Conservation (phyloP, 305 asterid species). For the Striga hermonthica region DNA sequence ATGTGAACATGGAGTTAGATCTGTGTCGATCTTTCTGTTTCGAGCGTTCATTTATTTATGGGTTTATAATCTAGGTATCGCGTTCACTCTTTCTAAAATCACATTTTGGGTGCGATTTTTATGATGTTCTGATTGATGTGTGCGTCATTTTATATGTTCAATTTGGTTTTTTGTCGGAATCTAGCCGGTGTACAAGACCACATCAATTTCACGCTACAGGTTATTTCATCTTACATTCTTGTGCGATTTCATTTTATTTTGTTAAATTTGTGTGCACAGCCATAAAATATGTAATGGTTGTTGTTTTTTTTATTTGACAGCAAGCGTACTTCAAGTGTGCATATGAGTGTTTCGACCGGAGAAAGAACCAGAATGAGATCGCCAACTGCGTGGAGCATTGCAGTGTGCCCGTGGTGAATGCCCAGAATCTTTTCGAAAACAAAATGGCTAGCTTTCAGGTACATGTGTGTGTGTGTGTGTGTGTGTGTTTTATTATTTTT, state of each 20-base stretch:
- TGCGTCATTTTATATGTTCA: not conserved
- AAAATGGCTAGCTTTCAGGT: slow-evolving; percentile 92
- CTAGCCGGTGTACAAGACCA: slow-evolving; percentile 81
- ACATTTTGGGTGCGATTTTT: slow-evolving; percentile 15
- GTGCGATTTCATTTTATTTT: too few species aligned
- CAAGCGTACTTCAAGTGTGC: slow-evolving; percentile 92
- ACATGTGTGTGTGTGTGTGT: not conserved
- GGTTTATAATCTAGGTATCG: slow-evolving; percentile 9
- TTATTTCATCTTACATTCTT: not conserved
- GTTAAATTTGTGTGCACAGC: too few species aligned
- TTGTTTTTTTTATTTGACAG: slow-evolving; percentile 37
- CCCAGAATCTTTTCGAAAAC: slow-evolving; percentile 77
- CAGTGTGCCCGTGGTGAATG: slow-evolving; percentile 76
- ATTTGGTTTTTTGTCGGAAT: slow-evolving; percentile 18
- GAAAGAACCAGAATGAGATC: slow-evolving; percentile 58
- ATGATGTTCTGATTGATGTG: slow-evolving; percentile 4
- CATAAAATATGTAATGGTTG: too few species aligned
- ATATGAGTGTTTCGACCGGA: slow-evolving; percentile 80
- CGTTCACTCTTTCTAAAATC: slow-evolving; percentile 5
- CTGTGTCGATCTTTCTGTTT: slow-evolving; percentile 32
- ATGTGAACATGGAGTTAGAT: slow-evolving; percentile 13
- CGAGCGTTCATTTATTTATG: slow-evolving; percentile 9
- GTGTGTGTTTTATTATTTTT: too few species aligned
- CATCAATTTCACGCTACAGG: slow-evolving; percentile 81
- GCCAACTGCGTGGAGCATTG: slow-evolving; percentile 85